Percentiles rank a stretch among this genome's conserved stretches.
Evolutionary conservation across 495 filamentous ascomycete genomes (phyloP).

Genomic region (Achaetomiella virescens): DNA sequence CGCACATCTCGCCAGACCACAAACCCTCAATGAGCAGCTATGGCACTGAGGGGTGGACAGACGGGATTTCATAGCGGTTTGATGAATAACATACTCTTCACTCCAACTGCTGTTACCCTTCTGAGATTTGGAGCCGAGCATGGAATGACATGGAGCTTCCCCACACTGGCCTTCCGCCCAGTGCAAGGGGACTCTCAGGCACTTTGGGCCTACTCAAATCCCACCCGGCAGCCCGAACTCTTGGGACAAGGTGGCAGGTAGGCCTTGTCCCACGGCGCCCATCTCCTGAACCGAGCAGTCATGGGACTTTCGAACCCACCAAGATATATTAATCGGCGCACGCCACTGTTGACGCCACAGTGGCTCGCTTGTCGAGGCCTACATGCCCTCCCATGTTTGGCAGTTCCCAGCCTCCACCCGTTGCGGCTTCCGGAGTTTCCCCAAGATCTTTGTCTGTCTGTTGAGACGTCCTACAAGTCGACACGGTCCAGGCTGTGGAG

Average conservation of each 20-base stretch:
- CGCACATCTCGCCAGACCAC: neutral
- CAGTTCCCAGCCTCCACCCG: too few species aligned
- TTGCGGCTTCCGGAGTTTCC: too few species aligned
- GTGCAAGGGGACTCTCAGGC: neutral
- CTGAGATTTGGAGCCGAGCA: too few species aligned
- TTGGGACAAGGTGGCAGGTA: neutral
- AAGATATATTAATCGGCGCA: slow-evolving; percentile 26
- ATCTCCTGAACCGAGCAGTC: slow-evolving; percentile 11
- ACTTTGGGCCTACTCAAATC: too few species aligned
- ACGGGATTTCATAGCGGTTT: too few species aligned
- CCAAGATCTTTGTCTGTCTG: neutral
- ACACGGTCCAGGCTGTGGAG: neutral
- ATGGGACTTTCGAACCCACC: slow-evolving; percentile 17
- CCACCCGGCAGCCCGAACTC: neutral
- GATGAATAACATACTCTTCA: too few species aligned
- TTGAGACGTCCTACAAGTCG: neutral
- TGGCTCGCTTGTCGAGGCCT: slow-evolving; percentile 15
- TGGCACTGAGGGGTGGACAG: too few species aligned
- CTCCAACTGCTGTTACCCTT: too few species aligned
- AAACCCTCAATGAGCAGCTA: neutral
- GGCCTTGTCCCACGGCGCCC: neutral
- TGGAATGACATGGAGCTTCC: too few species aligned
- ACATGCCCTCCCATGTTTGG: too few species aligned
- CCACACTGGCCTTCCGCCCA: too few species aligned
- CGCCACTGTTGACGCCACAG: neutral